Conservation (phyloP, 2,329 filamentous ascomycete genomes). For the Apiospora kogelbergensis region DNA sequence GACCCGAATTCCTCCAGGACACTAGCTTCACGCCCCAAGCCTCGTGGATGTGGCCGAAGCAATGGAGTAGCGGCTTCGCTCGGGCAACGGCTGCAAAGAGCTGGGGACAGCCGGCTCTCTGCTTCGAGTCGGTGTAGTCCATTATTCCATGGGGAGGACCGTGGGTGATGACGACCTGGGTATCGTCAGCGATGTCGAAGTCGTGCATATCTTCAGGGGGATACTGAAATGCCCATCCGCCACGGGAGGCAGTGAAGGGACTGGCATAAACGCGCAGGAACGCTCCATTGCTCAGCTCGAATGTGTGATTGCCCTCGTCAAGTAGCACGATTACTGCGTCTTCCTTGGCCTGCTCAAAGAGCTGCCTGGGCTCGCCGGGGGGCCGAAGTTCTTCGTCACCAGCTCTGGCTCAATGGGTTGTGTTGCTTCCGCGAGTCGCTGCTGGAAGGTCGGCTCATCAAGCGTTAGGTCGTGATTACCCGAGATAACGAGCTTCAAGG, state of each 20-base stretch:
- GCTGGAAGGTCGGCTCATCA: background rate
- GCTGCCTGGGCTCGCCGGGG: background rate
- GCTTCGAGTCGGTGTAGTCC: background rate
- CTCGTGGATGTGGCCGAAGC: background rate
- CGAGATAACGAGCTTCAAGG: background rate
- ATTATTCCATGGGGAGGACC: background rate
- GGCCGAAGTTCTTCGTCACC: background rate
- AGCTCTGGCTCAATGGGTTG: background rate
- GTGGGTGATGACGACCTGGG: background rate
- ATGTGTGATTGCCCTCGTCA: background rate
- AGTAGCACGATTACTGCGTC: background rate
- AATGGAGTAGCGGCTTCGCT: background rate
- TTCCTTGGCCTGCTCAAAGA: background rate
- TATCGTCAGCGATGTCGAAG: background rate
- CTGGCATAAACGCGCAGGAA: background rate
- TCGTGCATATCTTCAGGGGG: background rate
- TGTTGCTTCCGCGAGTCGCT: background rate
- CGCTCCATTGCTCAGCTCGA: background rate
- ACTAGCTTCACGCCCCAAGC: background rate
- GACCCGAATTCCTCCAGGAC: background rate
- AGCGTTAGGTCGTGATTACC: background rate
- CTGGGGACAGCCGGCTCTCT: background rate
- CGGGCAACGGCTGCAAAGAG: background rate
- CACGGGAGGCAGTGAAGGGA: background rate
- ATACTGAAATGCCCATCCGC: background rate